Percentiles rank a stretch among this genome's conserved stretches.
These are phyloP conservation scores for Botrytis medusae DNA, from an alignment of 2,329 filamentous ascomycete genomes.

Conservation along the genomic window DNA sequence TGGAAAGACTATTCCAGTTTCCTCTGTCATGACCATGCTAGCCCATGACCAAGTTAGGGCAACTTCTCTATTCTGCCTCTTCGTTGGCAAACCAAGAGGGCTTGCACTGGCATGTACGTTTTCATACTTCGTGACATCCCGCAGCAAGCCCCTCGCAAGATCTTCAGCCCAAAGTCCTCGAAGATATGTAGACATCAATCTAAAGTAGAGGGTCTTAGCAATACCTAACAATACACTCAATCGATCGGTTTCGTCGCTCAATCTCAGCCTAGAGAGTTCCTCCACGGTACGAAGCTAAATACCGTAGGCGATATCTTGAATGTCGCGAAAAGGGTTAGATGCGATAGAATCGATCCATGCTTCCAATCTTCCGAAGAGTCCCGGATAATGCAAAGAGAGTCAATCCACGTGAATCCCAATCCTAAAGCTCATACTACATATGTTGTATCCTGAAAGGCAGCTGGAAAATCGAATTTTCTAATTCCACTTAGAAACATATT, in stretches of 20 bases:
- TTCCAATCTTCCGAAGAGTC: background rate
- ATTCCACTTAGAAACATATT: too few relatives aligned
- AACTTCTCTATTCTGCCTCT: background rate
- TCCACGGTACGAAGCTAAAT: background rate
- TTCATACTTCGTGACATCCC: background rate
- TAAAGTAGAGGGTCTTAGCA: background rate
- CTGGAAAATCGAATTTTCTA: background rate
- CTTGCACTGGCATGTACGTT: background rate
- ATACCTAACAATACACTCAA: background rate
- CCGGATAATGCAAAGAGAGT: background rate
- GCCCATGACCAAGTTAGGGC: background rate
- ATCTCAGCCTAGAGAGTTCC: background rate
- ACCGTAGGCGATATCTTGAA: background rate
- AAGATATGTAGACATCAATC: constrained; percentile 1
- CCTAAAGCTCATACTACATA: background rate
- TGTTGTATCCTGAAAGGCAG: background rate
- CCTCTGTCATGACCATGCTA: background rate
- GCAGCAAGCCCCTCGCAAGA: background rate
- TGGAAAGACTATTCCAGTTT: background rate
- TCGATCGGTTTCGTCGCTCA: background rate
- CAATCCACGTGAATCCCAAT: background rate
- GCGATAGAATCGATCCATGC: background rate
- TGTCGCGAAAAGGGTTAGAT: background rate
- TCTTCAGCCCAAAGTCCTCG: background rate
- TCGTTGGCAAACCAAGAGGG: too few relatives aligned